Evolutionary conservation across 768 basidiomycete species (phyloP).

Genomic region (Pulveroboletus frians): DNA sequence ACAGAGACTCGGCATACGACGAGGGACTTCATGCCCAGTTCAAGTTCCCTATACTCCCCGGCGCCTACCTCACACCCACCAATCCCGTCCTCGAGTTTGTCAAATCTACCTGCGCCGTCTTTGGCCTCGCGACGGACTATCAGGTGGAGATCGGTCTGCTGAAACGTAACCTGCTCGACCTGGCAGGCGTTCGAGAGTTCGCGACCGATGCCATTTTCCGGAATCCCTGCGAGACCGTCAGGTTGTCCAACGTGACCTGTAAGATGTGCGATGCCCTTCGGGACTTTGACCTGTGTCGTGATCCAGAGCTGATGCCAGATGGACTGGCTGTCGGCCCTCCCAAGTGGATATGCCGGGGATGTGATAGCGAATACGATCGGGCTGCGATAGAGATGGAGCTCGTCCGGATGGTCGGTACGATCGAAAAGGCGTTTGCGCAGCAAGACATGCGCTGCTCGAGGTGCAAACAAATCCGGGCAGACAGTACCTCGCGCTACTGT

Average conservation of each 20-base stretch:
- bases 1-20: constrained; percentile 55
- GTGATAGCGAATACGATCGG: constrained; percentile 87
- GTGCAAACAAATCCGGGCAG: constrained; percentile 87
- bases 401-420: constrained; percentile 64
- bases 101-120: constrained; percentile 81
- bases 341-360: constrained; percentile 67
- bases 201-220: constrained; percentile 78
- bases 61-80: constrained; percentile 70
- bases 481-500: constrained; percentile 82
- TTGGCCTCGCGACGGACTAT: constrained; percentile 74
- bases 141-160: constrained; percentile 83
- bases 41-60: constrained; percentile 82
- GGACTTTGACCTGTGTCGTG: constrained; percentile 95
- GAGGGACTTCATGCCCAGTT: constrained; percentile 53
- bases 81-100: constrained; percentile 86
- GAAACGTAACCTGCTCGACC: constrained; percentile 83
- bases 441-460: constrained; percentile 87
- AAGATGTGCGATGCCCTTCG: constrained; percentile 77
- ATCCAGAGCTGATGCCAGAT: constrained; percentile 72
- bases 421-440: constrained; percentile 74
- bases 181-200: constrained; percentile 84
- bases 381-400: constrained; percentile 80
- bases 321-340: constrained; percentile 41
- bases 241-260: constrained; percentile 83
- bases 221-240: constrained; percentile 88